phyloP scores from a whole-genome alignment of 2,329 filamentous ascomycete species.

The Beauveria sp. region DNA sequence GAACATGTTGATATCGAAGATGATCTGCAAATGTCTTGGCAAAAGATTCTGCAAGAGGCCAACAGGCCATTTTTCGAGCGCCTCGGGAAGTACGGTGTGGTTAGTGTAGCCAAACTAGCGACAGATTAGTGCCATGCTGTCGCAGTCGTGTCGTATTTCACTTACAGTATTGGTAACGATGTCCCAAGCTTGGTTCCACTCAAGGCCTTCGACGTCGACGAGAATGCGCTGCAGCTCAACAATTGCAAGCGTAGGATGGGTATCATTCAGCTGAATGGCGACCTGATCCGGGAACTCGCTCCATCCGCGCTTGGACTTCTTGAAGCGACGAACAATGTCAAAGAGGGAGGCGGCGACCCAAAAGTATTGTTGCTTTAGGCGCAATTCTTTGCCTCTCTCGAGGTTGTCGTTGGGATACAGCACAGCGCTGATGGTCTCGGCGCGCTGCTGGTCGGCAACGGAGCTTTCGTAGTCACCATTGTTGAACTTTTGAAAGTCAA shows the following conservation, averaged over 20 bases:
- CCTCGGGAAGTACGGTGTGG: constrained; percentile 94
- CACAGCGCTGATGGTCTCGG: constrained; percentile 97
- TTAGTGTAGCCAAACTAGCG: constrained; percentile 87
- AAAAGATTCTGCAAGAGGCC: constrained; percentile 86
- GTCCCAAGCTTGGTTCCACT: constrained; percentile 88
- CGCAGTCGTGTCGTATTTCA: constrained; percentile 11
- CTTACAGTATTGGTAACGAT: constrained; percentile 63
- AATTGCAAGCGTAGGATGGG: constrained; percentile 91
- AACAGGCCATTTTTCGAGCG: constrained; percentile 97
- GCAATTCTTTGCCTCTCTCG: constrained; percentile 91
- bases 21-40: constrained; percentile 90
- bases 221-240: constrained; percentile 93
- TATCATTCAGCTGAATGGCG: constrained; percentile 96
- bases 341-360: constrained; percentile 96
- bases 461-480: constrained; percentile 96
- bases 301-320: constrained; percentile 91
- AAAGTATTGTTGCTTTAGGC: constrained; percentile 98
- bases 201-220: constrained; percentile 78
- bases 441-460: constrained; percentile 93
- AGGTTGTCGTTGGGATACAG: constrained; percentile 97
- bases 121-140: background rate
- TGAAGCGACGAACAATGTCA: constrained; percentile 96
- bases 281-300: constrained; percentile 88
- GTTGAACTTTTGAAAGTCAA: constrained; percentile 99
- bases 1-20: constrained; percentile 94